A percentile compares a stretch with the other conserved stretches of the same genome.
Conservation (phyloP, 2,329 filamentous ascomycete genomes). For the Cladosporium sphaerospermum region DNA sequence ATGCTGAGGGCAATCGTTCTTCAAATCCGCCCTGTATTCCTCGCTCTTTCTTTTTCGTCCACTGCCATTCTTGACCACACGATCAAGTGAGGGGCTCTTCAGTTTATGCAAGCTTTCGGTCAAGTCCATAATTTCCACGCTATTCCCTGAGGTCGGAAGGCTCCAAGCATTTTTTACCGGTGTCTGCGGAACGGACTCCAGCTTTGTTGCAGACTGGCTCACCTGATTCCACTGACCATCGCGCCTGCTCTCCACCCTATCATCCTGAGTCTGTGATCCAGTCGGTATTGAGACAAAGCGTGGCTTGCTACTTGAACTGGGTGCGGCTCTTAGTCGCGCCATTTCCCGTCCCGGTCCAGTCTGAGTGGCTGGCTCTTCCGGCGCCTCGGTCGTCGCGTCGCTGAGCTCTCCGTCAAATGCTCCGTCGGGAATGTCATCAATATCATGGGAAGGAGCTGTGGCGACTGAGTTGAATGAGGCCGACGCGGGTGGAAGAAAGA, state of each 20-base stretch:
- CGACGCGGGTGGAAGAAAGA: conserved; percentile 5
- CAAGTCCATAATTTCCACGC: conserved; percentile 31
- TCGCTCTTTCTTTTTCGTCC: conserved; percentile 42
- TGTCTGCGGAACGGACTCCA: conserved; percentile 3
- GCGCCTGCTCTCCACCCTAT: background rate
- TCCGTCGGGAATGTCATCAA: conserved; percentile 12
- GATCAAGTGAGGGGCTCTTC: conserved; percentile 18
- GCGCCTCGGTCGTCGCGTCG: background rate
- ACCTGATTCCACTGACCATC: conserved; percentile 4
- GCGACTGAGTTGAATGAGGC: conserved; percentile 10
- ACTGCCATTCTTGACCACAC: background rate
- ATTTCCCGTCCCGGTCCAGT: conserved; percentile 27
- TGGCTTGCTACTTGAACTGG: conserved; percentile 36
- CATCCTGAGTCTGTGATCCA: background rate
- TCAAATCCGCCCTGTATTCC: conserved; percentile 29
- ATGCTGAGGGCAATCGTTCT: conserved; percentile 8
- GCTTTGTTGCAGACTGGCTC: background rate
- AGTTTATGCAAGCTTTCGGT: conserved; percentile 23
- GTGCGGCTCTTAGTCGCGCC: conserved; percentile 40
- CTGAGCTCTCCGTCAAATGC: conserved; percentile 10
- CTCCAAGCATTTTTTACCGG: conserved; percentile 4
- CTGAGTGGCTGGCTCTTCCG: background rate
- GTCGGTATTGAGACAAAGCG: conserved; percentile 22
- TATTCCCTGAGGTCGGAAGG: background rate
- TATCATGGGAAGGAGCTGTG: background rate